phyloP scores from a whole-genome alignment of 495 filamentous ascomycete genomes.

The Trichoderma gamsii region DNA sequence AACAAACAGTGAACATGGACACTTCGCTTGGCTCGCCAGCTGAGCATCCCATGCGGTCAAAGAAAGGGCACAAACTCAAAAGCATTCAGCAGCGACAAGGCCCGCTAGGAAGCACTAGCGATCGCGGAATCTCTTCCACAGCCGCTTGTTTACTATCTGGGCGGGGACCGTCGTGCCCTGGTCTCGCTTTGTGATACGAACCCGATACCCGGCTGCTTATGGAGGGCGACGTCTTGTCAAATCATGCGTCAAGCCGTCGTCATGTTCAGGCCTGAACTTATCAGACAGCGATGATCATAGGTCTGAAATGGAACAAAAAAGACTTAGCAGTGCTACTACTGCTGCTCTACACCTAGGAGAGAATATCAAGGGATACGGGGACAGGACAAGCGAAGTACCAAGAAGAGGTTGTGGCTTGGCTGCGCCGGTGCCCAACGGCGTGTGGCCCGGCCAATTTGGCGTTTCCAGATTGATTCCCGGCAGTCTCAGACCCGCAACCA shows the following conservation, averaged over 20 bases:
- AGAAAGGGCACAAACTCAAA: neutral
- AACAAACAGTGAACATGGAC: too few species aligned
- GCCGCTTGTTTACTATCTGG: neutral
- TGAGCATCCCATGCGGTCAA: too few species aligned
- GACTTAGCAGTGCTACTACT: neutral
- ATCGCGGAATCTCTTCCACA: neutral
- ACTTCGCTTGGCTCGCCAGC: too few species aligned
- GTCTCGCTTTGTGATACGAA: conserved; percentile 1
- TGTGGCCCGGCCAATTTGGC: neutral
- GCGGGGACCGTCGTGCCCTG: neutral
- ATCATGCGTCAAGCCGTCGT: neutral
- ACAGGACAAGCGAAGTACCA: neutral
- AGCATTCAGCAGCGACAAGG: neutral
- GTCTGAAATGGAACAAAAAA: neutral
- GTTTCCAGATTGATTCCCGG: neutral
- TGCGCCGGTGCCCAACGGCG: neutral
- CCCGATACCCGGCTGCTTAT: neutral
- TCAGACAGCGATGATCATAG: conserved; percentile 1
- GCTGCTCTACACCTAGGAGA: neutral
- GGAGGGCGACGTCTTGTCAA: neutral
- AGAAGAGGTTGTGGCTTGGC: neutral
- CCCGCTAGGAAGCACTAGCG: neutral
- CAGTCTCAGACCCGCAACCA: neutral
- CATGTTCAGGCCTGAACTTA: neutral
- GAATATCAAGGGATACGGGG: neutral